Percentiles rank a stretch among this genome's conserved stretches.
These are phyloP conservation scores for Cystobasidium sp. DNA, from an alignment of 1,284 basidiomycete species.

Conservation along the genomic window DNA sequence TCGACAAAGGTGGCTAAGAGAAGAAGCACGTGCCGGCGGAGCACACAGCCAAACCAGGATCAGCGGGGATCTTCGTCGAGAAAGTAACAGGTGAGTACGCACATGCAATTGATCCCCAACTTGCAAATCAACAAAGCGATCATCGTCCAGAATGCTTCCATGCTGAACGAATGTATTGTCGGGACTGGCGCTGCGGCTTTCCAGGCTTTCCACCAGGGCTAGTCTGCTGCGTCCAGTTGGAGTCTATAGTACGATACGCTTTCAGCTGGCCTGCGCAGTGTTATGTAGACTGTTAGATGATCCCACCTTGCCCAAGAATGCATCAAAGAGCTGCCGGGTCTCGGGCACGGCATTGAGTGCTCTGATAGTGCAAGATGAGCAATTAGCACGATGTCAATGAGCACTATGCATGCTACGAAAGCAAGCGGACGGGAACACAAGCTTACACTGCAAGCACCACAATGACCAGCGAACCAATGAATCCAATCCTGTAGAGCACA, in stretches of 20 bases:
- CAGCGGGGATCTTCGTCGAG: background rate
- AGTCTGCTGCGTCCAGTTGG: constrained; percentile 32
- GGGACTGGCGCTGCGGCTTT: background rate
- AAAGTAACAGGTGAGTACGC: background rate
- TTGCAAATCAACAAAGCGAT: constrained; percentile 20
- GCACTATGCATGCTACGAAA: background rate
- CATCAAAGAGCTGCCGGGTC: constrained; percentile 34
- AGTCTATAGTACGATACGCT: background rate
- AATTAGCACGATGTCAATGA: background rate
- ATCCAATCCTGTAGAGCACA: constrained; percentile 34
- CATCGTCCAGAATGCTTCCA: background rate
- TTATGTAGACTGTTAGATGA: no score
- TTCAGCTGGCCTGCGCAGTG: background rate
- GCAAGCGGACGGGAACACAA: background rate
- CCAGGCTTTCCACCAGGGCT: constrained; percentile 16
- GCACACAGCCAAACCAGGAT: background rate
- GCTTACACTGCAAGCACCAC: constrained; percentile 33
- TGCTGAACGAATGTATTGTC: background rate
- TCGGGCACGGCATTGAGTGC: constrained; percentile 37
- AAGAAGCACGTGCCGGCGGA: constrained; percentile 6
- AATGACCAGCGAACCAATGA: constrained; percentile 6
- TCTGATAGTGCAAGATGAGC: background rate
- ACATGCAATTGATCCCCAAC: constrained; percentile 33
- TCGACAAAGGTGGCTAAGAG: constrained; percentile 29
- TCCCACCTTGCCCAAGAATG: constrained; percentile 39